Percentiles rank a stretch among this genome's conserved stretches.
Evolutionary conservation across 2,329 filamentous ascomycete species (phyloP).

Genomic region (Graphium sp.): DNA sequence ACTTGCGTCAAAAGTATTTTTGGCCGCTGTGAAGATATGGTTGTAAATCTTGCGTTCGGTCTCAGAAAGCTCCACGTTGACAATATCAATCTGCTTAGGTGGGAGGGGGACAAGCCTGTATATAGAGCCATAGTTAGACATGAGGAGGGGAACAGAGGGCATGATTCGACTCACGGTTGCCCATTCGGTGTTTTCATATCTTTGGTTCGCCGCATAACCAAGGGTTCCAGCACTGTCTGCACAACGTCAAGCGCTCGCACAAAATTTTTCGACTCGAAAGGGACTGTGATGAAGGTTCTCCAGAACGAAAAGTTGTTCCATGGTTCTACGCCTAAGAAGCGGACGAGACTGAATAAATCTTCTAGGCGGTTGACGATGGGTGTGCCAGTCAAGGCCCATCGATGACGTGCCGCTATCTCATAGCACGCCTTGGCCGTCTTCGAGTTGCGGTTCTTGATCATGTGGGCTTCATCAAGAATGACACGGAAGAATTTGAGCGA

Average conservation of each 20-base stretch:
- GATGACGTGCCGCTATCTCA: constrained; percentile 67
- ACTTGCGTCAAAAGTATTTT: constrained; percentile 70
- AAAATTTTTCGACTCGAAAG: constrained; percentile 92
- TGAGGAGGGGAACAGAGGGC: neutral
- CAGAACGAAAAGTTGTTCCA: constrained; percentile 99
- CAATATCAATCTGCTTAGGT: constrained; percentile 65
- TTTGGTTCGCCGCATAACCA: constrained; percentile 91
- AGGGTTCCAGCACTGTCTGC: constrained; percentile 84
- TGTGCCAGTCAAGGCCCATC: constrained; percentile 89
- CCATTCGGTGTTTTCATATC: constrained; percentile 95
- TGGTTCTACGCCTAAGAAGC: constrained; percentile 85
- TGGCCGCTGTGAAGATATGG: constrained; percentile 70
- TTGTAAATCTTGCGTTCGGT: constrained; percentile 85
- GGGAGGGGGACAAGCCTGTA: constrained; percentile 59
- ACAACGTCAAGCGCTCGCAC: constrained; percentile 89
- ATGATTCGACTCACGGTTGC: constrained; percentile 16
- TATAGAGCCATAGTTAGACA: neutral
- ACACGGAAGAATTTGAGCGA: constrained; percentile 88
- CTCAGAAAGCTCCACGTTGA: constrained; percentile 71
- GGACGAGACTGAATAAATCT: constrained; percentile 83
- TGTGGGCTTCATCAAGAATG: constrained; percentile 89
- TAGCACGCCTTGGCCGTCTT: constrained; percentile 95
- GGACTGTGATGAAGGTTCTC: constrained; percentile 96
- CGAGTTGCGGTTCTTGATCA: constrained; percentile 77
- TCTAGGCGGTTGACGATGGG: constrained; percentile 94